These are phyloP conservation scores for Phytophthora pistaciae DNA, from an alignment of 352 stramenopile species.

Conservation along the genomic window DNA sequence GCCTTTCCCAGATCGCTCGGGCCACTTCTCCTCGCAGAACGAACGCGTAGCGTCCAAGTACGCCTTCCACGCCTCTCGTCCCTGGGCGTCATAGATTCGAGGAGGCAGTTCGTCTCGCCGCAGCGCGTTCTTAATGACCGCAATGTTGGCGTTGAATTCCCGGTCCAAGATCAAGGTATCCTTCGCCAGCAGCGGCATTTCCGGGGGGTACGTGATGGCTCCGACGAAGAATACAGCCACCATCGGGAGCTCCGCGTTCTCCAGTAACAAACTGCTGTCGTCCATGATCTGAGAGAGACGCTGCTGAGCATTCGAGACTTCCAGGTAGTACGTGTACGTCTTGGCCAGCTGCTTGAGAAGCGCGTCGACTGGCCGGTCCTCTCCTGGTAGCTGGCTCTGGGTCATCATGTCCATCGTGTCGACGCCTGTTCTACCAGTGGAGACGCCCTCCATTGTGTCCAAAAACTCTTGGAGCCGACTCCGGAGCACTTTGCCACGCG, in stretches of 20 bases:
- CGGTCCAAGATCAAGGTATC: constrained; percentile 23
- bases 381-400: constrained; percentile 8
- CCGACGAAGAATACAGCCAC: constrained; percentile 50
- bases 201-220: constrained; percentile 21
- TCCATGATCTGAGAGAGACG: constrained; percentile 41
- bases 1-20: constrained; percentile 60
- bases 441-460: neutral
- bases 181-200: constrained; percentile 38
- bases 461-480: constrained; percentile 33
- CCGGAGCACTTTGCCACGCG: constrained; percentile 56
- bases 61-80: constrained; percentile 45
- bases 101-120: constrained; percentile 38
- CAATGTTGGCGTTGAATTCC: constrained; percentile 38
- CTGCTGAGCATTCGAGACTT: constrained; percentile 50
- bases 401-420: constrained; percentile 2
- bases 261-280: constrained; percentile 38
- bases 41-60: constrained; percentile 46
- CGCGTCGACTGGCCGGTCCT: constrained; percentile 5
- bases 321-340: constrained; percentile 67
- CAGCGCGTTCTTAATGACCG: constrained; percentile 41
- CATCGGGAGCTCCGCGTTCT: constrained; percentile 53
- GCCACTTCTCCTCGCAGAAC: constrained; percentile 77
- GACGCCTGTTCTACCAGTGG: neutral
- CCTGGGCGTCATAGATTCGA: constrained; percentile 40
- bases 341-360: constrained; percentile 71